Evolutionary conservation across 176 grass and related monocot genomes (phyloP), one percentile per base, ranked within the genome.

Genomic region (Avena sativa): DNA sequence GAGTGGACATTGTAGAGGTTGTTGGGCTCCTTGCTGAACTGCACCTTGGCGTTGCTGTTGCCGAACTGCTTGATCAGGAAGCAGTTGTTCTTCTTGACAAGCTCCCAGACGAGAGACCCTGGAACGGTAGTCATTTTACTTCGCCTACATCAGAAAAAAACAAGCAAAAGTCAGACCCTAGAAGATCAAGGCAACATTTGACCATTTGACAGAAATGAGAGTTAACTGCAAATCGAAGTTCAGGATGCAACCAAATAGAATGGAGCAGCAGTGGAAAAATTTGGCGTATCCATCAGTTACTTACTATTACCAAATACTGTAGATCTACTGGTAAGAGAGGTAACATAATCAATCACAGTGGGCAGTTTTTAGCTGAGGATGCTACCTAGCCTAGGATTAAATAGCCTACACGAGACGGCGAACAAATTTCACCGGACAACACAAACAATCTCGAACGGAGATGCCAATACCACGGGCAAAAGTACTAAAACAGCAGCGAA

Each of bases 21-120:
- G 90, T 94, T 99, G 5, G 94, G 87, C 94, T 99, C 92, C 85
- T 92, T 99, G 91, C 81, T 93, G 92, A 99, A 99, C 83, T 96
- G 94, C 21, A 96, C 94, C 87, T 86, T 93, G 62, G 97, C 89
- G 56, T 94, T 96, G 59, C 92, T 88, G 17, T 92, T 99, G 23
- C 92, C 94, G 51, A 96, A 99, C 81, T 99, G 91, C 87, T 96
- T 99, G 79, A 99, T 79, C 19, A 93, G 71, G 78, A 96, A 98
- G 74, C 74, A 79, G 82, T 98, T 98, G 83, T 99, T 94, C 73
- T 93, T 94, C 87, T 92, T 94, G 56, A 99, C 94, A n/a, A 99
- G 85, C 94, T 99, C 91, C 97, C 97, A 97, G 38, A 99, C 88
- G 20, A 96, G 80, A 67, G 91, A 92, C 3, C 94, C 94, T 5